Percentiles rank a stretch among this genome's conserved stretches.
phyloP scores from a whole-genome alignment of 2,329 filamentous ascomycete species.

The Aspergillus pseudotamarii region DNA sequence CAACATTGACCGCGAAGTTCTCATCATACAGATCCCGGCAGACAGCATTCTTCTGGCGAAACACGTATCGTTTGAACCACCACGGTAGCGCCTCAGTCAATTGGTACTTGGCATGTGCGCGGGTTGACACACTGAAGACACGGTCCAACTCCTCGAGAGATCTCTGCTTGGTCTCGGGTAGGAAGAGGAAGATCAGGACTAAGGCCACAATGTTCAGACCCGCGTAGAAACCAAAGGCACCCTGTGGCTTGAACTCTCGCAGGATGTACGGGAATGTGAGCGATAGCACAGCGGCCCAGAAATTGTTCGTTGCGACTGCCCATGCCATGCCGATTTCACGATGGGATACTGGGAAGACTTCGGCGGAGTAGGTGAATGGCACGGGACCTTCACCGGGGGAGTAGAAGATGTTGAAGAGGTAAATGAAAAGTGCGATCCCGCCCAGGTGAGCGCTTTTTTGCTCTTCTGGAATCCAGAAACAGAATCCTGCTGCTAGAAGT shows the following conservation, averaged over 20 bases:
- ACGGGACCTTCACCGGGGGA: slow-evolving; percentile 65
- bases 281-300: slow-evolving; percentile 53
- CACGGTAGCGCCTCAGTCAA: slow-evolving; percentile 60
- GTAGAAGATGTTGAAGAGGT: slow-evolving; percentile 67
- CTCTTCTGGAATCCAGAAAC: slow-evolving; percentile 53
- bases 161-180: slow-evolving; percentile 60
- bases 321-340: slow-evolving; percentile 55
- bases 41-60: slow-evolving; percentile 44
- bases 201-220: slow-evolving; percentile 63
- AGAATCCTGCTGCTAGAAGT: slow-evolving; percentile 62
- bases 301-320: slow-evolving; percentile 49
- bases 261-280: slow-evolving; percentile 55
- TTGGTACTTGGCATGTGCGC: slow-evolving; percentile 61
- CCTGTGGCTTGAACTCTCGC: slow-evolving; percentile 51
- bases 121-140: slow-evolving; percentile 61
- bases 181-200: slow-evolving; percentile 65
- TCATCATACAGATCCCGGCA: slow-evolving; percentile 1
- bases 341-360: slow-evolving; percentile 59
- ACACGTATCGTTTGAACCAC: slow-evolving; percentile 62
- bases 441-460: slow-evolving; percentile 50
- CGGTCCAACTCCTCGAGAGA: slow-evolving; percentile 62
- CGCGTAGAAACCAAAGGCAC: slow-evolving; percentile 64
- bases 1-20: neutral
- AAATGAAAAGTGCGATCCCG: slow-evolving; percentile 63
- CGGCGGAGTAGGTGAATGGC: slow-evolving; percentile 57